Percentiles rank a stretch among this genome's conserved stretches.
These are phyloP conservation scores for Cucurbita pepo DNA, from an alignment of 306 rosid species.

Conservation along the genomic window DNA sequence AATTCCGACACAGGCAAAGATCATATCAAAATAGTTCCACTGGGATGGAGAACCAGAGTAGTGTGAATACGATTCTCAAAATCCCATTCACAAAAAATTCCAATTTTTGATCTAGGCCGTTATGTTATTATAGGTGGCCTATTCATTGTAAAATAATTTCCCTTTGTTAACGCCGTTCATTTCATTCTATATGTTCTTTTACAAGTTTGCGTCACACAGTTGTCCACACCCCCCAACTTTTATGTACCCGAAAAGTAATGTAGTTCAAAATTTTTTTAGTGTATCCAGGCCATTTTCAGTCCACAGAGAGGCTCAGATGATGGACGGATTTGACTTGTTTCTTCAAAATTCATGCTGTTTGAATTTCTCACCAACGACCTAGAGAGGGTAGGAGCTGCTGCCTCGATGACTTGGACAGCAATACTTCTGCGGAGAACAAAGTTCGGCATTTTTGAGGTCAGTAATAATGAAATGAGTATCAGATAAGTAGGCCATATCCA, in stretches of 20 bases:
- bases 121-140: slow-evolving; percentile 20
- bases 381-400: not conserved
- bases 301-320: not conserved
- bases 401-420: not conserved
- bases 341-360: not conserved
- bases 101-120: slow-evolving; percentile 29
- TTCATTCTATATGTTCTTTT: not conserved
- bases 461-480: not conserved
- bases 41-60: slow-evolving; percentile 16
- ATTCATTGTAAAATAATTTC: slow-evolving; percentile 31
- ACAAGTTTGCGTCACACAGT: not conserved
- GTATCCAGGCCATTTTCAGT: slow-evolving; percentile 7
- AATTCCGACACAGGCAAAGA: slow-evolving; percentile 7
- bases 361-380: not conserved
- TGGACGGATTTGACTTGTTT: not conserved
- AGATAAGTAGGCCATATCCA: not conserved
- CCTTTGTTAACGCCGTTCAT: slow-evolving; percentile 7
- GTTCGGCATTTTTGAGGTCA: not conserved
- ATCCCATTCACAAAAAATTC: slow-evolving; percentile 16
- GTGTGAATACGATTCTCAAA: slow-evolving; percentile 12
- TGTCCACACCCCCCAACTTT: not conserved
- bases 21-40: slow-evolving; percentile 10
- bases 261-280: not conserved
- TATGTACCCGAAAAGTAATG: not conserved
- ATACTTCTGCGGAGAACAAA: not conserved